phyloP scores from a whole-genome alignment of 495 filamentous ascomycete genomes.

The Neurospora sp. region DNA sequence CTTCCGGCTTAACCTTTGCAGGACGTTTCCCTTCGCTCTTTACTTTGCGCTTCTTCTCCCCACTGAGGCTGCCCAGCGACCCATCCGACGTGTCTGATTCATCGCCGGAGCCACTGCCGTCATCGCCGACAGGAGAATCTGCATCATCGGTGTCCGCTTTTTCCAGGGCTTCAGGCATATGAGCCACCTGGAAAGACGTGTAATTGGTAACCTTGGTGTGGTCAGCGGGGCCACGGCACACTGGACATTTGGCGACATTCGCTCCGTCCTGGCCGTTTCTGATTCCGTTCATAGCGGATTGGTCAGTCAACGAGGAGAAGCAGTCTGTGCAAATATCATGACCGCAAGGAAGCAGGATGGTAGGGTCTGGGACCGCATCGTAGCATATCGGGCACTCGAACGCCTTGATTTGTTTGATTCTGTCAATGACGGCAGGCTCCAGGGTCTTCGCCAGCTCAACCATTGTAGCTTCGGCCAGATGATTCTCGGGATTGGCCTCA shows the following conservation, averaged over 20 bases:
- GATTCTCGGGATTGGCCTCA: slow-evolving; percentile 39
- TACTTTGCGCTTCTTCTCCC: slow-evolving; percentile 18
- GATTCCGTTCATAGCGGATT: slow-evolving; percentile 35
- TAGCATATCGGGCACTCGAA: slow-evolving; percentile 74
- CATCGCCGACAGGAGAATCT: slow-evolving; percentile 28
- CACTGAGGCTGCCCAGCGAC: slow-evolving; percentile 37
- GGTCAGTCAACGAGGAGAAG: slow-evolving; percentile 62
- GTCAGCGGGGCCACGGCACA: slow-evolving; percentile 58
- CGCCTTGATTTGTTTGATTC: slow-evolving; percentile 51
- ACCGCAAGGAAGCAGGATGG: slow-evolving; percentile 77
- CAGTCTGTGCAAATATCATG: slow-evolving; percentile 76
- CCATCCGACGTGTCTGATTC: not conserved
- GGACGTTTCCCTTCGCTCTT: slow-evolving; percentile 8
- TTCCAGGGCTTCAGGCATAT: slow-evolving; percentile 44
- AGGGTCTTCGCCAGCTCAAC: slow-evolving; percentile 57
- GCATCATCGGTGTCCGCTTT: slow-evolving; percentile 20
- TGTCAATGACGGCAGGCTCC: slow-evolving; percentile 47
- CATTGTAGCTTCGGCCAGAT: slow-evolving; percentile 45
- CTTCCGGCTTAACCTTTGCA: slow-evolving; percentile 14
- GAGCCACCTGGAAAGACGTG: slow-evolving; percentile 61
- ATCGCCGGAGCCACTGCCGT: slow-evolving; percentile 27
- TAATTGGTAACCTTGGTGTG: slow-evolving; percentile 63
- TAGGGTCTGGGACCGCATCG: slow-evolving; percentile 63
- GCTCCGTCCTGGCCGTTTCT: slow-evolving; percentile 47
- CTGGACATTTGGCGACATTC: slow-evolving; percentile 56